Evolutionary conservation across 2,329 filamentous ascomycete genomes (phyloP).

Genomic region (Mycosphaerella arachidis): DNA sequence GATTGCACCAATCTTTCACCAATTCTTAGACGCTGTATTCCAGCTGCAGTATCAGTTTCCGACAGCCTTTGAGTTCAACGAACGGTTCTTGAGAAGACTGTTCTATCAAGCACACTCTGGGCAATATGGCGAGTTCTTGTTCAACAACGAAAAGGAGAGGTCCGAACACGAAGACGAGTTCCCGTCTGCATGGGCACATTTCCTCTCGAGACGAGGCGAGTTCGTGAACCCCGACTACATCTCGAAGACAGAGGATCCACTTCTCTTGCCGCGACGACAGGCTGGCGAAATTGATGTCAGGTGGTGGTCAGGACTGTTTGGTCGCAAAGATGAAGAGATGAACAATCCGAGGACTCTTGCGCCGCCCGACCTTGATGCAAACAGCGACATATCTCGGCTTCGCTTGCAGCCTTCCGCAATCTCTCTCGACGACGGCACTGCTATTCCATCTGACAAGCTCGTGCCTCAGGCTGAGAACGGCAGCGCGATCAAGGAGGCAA

Average conservation of each 20-base stretch:
- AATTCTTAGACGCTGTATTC: constrained; percentile 92
- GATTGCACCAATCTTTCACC: constrained; percentile 93
- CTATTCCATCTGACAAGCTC: not conserved
- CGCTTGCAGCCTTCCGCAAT: constrained; percentile 3
- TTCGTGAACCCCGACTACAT: constrained; percentile 83
- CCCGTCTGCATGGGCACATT: constrained; percentile 92
- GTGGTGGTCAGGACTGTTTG: constrained; percentile 91
- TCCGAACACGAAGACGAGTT: constrained; percentile 63
- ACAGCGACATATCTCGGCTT: not conserved
- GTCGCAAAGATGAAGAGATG: constrained; percentile 86
- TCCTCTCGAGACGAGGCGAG: constrained; percentile 71
- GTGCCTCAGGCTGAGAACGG: not conserved
- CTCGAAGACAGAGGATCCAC: constrained; percentile 67
- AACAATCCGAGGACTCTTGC: constrained; percentile 54
- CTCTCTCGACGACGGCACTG: not conserved
- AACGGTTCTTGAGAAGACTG: constrained; percentile 81
- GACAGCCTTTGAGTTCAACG: constrained; percentile 90
- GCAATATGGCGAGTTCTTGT: constrained; percentile 94
- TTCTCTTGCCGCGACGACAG: constrained; percentile 66
- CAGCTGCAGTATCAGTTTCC: constrained; percentile 83
- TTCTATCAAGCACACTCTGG: constrained; percentile 94
- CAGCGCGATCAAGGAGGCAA: constrained; percentile 1
- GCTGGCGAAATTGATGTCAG: constrained; percentile 59
- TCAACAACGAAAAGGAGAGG: constrained; percentile 89
- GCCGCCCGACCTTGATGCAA: constrained; percentile 7